Conservation (phyloP, 228 moss, liverwort and hornwort genomes). For the Sphagnum magellanicum region DNA sequence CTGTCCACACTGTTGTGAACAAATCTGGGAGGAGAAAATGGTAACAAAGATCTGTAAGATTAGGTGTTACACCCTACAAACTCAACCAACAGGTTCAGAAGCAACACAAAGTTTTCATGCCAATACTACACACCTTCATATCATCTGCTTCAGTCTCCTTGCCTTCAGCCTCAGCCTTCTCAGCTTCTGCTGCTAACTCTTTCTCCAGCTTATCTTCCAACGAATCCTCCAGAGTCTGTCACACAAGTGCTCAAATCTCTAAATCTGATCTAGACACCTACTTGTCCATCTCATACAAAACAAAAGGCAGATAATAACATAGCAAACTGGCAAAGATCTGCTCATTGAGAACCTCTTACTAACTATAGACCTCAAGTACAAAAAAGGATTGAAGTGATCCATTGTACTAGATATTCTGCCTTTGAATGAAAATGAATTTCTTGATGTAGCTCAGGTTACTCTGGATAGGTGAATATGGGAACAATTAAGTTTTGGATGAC, state of each 20-base stretch:
- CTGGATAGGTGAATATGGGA: neutral
- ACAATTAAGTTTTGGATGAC: too few relatives aligned
- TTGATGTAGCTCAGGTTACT: neutral
- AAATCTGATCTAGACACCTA: neutral
- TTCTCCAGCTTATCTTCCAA: slow-evolving; percentile 92
- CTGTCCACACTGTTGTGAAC: too few relatives aligned
- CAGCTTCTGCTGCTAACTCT: slow-evolving; percentile 75
- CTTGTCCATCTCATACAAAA: neutral
- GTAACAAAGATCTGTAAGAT: too few relatives aligned
- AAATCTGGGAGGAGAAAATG: too few relatives aligned
- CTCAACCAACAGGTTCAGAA: too few relatives aligned
- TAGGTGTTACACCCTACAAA: too few relatives aligned
- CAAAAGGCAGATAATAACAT: too few relatives aligned
- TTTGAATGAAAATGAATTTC: neutral
- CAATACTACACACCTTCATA: slow-evolving; percentile 28
- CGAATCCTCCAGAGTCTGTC: slow-evolving; percentile 72
- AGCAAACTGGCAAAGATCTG: too few relatives aligned
- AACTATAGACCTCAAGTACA: neutral
- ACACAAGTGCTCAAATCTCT: neutral
- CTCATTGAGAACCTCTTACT: too few relatives aligned
- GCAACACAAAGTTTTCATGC: too few relatives aligned
- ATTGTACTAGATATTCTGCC: too few relatives aligned
- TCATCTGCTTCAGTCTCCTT: slow-evolving; percentile 88
- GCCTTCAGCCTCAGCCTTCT: slow-evolving; percentile 72
- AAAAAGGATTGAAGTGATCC: neutral